Evolutionary conservation across 352 stramenopile species (phyloP).

Genomic region (Phytophthora pini): DNA sequence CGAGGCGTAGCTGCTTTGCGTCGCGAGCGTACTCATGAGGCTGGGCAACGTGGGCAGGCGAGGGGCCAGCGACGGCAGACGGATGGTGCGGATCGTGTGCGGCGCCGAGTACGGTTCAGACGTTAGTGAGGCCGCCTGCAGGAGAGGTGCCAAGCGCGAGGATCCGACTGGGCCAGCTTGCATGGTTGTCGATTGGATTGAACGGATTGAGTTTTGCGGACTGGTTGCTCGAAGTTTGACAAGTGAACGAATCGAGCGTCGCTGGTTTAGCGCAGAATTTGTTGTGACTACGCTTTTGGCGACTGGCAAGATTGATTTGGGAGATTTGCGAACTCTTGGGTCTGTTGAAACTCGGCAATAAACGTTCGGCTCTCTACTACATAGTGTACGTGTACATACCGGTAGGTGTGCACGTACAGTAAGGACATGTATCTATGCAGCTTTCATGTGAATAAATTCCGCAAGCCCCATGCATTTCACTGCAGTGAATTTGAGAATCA

Average conservation of each 20-base stretch:
- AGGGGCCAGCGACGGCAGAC: conserved; percentile 40
- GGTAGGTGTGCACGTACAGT: too few relatives aligned
- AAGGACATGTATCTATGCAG: neutral
- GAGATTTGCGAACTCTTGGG: conserved; percentile 15
- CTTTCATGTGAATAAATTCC: too few relatives aligned
- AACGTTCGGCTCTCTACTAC: neutral
- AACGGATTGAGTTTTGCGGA: too few relatives aligned
- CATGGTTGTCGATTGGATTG: conserved; percentile 17
- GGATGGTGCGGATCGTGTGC: conserved; percentile 36
- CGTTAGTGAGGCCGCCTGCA: conserved; percentile 25
- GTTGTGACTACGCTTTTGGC: conserved; percentile 17
- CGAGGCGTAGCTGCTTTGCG: conserved; percentile 21
- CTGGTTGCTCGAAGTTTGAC: conserved; percentile 2
- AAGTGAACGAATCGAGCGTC: conserved; percentile 7
- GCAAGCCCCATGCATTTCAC: too few relatives aligned
- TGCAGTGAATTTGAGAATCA: too few relatives aligned
- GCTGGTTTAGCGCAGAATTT: conserved; percentile 3
- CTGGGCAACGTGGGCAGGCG: conserved; percentile 36
- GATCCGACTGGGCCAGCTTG: conserved; percentile 27
- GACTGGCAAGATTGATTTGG: conserved; percentile 34
- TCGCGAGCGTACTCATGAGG: conserved; percentile 37
- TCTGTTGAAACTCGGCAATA: neutral
- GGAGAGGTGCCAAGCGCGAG: conserved; percentile 35
- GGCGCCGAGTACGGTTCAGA: conserved; percentile 27
- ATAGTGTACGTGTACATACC: neutral